Evolutionary conservation across 805 yeast species (phyloP), one percentile per base, ranked within the genome.

Genomic region (Deakozyma indianensis): DNA sequence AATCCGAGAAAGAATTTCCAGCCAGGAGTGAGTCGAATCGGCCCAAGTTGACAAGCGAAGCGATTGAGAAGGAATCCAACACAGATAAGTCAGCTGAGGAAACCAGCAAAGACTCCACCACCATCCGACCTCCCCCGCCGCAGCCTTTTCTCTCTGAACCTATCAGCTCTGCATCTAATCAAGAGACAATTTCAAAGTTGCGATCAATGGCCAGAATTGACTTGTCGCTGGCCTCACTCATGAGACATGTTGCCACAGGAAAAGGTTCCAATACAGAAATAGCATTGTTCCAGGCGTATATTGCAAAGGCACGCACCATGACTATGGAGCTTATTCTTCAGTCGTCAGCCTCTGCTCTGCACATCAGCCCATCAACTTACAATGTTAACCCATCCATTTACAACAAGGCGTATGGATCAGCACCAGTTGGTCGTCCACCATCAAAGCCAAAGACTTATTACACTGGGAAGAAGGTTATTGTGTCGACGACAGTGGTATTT

Each of bases 161-260:
- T 7, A 32, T 32, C 9, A n/a, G 18, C 38, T 32, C 38, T n/a
- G 18, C 11, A n/a, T 32, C 51, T 43, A 81, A 83, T 55, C 80
- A 81, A 38, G 75, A 81, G 50, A 85, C 90, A 83, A 86, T 90
- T 53, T 77, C 83, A 3, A 83, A 86, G 53, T 70, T 90, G 56
- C 88, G 88, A 56, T 69, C 81, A 1, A 78, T 90, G 62, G 96
- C 96, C 0, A 72, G 81, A 35, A 68, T 70, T 3, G 94, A 87
- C 55, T 70, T 76, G 0, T 70, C 78, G 3, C 62, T 90, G 43
- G 81, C 78, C 51, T 63, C 71, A 1, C 64, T 90, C 44, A 87
- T 90, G 96, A 78, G 80, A 50, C 73, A 71, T 3, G 96, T 90
- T 1, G 96, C 97, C 0, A 73, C 80, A 46, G 95, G 95, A 3